A percentile compares a stretch with the other conserved stretches of the same genome.
Evolutionary conservation across 169 alveolate genomes (phyloP).

Genomic region (Plasmodium yoelii): DNA sequence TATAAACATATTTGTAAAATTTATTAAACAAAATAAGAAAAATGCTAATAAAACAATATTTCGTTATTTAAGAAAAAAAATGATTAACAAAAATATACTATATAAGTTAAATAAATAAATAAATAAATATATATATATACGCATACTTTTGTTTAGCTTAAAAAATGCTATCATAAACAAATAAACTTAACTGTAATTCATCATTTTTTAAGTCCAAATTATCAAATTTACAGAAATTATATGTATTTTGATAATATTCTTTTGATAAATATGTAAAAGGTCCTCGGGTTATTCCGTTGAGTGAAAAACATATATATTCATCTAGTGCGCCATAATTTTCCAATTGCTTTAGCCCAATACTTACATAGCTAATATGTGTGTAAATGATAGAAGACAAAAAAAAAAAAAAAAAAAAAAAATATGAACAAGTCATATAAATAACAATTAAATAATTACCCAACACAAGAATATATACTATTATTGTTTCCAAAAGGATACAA

Average conservation of each 20-base stretch:
- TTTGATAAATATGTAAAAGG: constrained; percentile 58
- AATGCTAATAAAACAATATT: not conserved
- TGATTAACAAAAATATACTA: too few species aligned
- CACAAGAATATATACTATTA: not conserved
- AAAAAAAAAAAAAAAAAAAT: not conserved
- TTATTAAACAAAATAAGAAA: not conserved
- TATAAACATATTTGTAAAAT: not conserved
- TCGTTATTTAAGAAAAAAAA: not conserved
- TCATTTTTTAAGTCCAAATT: constrained; percentile 58
- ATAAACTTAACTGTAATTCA: constrained; percentile 69
- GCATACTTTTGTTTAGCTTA: not conserved
- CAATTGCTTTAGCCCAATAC: constrained; percentile 62
- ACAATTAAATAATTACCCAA: not conserved
- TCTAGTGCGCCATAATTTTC: constrained; percentile 56
- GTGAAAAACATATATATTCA: constrained; percentile 71
- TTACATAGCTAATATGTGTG: constrained; percentile 45
- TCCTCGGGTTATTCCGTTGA: constrained; percentile 59
- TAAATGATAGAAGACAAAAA: constrained; percentile 1
- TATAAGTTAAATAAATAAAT: too few species aligned
- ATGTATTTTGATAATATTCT: constrained; percentile 67
- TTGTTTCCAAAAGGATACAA: not conserved
- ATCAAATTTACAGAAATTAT: constrained; percentile 73
- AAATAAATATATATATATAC: too few species aligned
- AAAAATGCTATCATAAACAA: constrained; percentile 69
- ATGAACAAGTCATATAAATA: not conserved